Evolutionary conservation across 1,284 basidiomycete species (phyloP).

Genomic region (Lignosus rhinocerotis): DNA sequence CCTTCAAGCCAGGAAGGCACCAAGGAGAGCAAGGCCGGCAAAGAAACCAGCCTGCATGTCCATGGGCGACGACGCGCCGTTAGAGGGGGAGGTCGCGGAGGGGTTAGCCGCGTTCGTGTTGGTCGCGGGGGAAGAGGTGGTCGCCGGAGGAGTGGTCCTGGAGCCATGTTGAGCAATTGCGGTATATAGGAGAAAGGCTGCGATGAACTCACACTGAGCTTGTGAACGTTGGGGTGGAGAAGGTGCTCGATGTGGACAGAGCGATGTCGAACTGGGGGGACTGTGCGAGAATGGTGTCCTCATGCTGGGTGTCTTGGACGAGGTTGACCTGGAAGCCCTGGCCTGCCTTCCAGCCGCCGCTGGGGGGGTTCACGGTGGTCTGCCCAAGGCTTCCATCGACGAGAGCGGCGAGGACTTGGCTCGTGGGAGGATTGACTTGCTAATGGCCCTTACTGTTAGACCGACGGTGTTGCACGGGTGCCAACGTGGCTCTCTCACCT

Average conservation of each 20-base stretch:
- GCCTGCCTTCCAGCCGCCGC: slow-evolving; percentile 59
- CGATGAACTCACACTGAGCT: slow-evolving; percentile 14
- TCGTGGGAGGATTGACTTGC: slow-evolving; percentile 30
- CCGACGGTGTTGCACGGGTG: not conserved
- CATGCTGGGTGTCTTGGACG: slow-evolving; percentile 46
- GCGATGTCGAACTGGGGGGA: slow-evolving; percentile 59
- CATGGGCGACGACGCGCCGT: slow-evolving; percentile 27
- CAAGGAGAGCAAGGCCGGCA: slow-evolving; percentile 31
- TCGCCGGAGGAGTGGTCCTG: slow-evolving; percentile 8
- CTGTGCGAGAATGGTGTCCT: slow-evolving; percentile 63
- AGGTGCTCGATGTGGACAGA: slow-evolving; percentile 28
- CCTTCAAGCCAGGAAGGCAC: slow-evolving; percentile 31
- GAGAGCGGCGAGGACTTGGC: slow-evolving; percentile 49
- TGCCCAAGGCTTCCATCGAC: slow-evolving; percentile 45
- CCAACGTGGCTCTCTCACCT: slow-evolving; percentile 37
- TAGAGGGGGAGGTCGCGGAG: slow-evolving; percentile 21
- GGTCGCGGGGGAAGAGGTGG: slow-evolving; percentile 4
- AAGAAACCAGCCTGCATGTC: slow-evolving; percentile 29
- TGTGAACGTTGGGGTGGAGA: slow-evolving; percentile 11
- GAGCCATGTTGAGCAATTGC: not conserved
- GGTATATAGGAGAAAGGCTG: not conserved
- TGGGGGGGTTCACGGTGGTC: slow-evolving; percentile 48
- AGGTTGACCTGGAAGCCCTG: slow-evolving; percentile 69
- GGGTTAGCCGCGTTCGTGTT: slow-evolving; percentile 22
- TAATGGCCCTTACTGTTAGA: slow-evolving; percentile 19